Evolutionary conservation across 352 stramenopile species (phyloP).

Genomic region (Phytophthora sp.): DNA sequence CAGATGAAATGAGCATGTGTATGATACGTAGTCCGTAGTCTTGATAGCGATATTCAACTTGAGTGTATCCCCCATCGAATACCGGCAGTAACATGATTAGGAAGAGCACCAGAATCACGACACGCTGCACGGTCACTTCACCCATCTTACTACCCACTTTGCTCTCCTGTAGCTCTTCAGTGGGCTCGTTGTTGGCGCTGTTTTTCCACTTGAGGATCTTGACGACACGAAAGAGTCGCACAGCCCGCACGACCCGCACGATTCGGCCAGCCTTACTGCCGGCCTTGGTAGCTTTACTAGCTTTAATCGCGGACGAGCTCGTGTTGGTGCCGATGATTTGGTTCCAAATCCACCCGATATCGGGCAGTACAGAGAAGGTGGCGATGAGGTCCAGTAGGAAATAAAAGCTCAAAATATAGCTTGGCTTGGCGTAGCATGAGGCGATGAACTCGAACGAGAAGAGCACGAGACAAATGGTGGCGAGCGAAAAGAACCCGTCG

Average conservation of each 20-base stretch:
- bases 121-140: conserved; percentile 84
- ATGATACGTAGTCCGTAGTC: conserved; percentile 83
- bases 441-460: conserved; percentile 91
- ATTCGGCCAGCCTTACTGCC: conserved; percentile 87
- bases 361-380: conserved; percentile 82
- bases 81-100: conserved; percentile 89
- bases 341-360: conserved; percentile 85
- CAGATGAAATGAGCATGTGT: conserved; percentile 69
- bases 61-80: conserved; percentile 82
- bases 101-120: conserved; percentile 91
- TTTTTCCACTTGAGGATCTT: conserved; percentile 90
- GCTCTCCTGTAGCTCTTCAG: conserved; percentile 71
- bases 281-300: conserved; percentile 71
- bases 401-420: conserved; percentile 93
- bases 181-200: conserved; percentile 50
- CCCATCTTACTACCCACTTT: conserved; percentile 91
- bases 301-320: conserved; percentile 64
- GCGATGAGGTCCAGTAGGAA: conserved; percentile 88
- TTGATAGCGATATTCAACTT: conserved; percentile 86
- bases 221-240: conserved; percentile 85
- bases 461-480: conserved; percentile 86
- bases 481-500: conserved; percentile 84
- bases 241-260: conserved; percentile 82
- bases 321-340: conserved; percentile 70
- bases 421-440: conserved; percentile 72